A percentile compares a stretch with the other conserved stretches of the same genome.
phyloP scores from a whole-genome alignment of 176 grass and related monocot species.

The Cocos nucifera region DNA sequence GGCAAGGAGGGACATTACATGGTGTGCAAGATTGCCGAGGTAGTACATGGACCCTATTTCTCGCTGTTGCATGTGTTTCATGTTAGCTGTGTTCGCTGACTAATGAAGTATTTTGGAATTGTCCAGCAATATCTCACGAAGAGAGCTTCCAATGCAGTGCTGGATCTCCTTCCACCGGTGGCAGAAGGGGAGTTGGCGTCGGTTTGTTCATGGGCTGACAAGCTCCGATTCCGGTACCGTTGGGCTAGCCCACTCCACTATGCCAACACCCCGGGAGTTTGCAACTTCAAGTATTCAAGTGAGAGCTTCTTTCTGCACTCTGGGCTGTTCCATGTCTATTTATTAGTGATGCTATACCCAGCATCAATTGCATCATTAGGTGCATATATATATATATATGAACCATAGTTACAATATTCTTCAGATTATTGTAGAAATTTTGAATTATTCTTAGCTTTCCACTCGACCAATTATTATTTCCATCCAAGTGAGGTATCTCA shows the following conservation, averaged over 20 bases:
- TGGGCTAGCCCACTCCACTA: conserved; percentile 91
- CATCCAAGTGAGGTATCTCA: no score
- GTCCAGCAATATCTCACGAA: conserved; percentile 56
- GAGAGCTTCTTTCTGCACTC: neutral
- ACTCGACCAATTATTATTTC: no score
- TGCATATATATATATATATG: no score
- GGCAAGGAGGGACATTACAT: conserved; percentile 96
- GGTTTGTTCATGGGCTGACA: conserved; percentile 80
- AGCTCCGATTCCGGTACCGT: conserved; percentile 46
- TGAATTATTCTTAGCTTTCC: no score
- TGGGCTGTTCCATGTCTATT: no score
- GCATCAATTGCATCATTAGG: no score
- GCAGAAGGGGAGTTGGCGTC: conserved; percentile 64
- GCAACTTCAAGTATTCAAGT: conserved; percentile 67
- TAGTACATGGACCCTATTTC: neutral
- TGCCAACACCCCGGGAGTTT: conserved; percentile 60
- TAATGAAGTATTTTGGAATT: neutral
- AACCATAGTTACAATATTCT: no score
- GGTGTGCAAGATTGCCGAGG: conserved; percentile 90
- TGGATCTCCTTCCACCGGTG: conserved; percentile 51
- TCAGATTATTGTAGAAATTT: no score
- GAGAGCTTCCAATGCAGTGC: conserved; percentile 48
- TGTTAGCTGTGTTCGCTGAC: no score
- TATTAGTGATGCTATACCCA: no score
- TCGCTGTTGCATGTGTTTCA: no score